Evolutionary conservation across 2,329 filamentous ascomycete genomes (phyloP), one percentile per base, ranked within the genome.

Genomic region (Elsinoe arachidis): DNA sequence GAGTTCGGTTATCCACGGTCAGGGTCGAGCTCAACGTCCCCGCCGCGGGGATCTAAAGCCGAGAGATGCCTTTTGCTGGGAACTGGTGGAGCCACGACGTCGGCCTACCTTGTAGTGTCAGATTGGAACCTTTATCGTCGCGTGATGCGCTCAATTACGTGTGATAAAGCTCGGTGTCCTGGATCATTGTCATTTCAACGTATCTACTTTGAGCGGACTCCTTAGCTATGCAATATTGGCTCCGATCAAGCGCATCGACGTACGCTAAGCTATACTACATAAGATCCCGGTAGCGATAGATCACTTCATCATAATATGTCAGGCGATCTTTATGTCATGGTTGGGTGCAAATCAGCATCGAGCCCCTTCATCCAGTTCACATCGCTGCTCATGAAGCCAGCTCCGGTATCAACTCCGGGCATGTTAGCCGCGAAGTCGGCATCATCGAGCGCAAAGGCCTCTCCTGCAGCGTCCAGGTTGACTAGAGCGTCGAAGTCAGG

Each of bases 401-500:
- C 51, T 7, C 49, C 56, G 9, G 46, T 55, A 35, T 55, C 59
- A 37, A 46, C 46, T 49, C 59, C 54, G 11, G 54, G 54, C 23
- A 56, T 56, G 21, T 56, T 58, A 15, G 55, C 53, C 6, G 65
- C 67, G 49, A 66, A 70, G 23, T 64, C 67, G 10, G 63, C 65
- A 52, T 69, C 69, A 41, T 70, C 68, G 33, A 69, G 47, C 26
- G 62, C 53, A 62, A 67, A 70, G 5, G 64, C 62, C 53, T 69
- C 69, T 3, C 68, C 68, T 10, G 67, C 65, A 1, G 66, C 68
- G 43, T 72, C 70, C 10, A 71, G 61, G 51, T 72, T 69, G 57
- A 72, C 65, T 63, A 71, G 55, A 7, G 63, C 63, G 34, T 71
- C 70, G 58, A 72, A 72, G 59, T 72, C 70, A 2, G 66, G 63